These are phyloP conservation scores for Mortierella sp. DNA, from an alignment of 371 early-diverging fungal genomes.

Conservation along the genomic window DNA sequence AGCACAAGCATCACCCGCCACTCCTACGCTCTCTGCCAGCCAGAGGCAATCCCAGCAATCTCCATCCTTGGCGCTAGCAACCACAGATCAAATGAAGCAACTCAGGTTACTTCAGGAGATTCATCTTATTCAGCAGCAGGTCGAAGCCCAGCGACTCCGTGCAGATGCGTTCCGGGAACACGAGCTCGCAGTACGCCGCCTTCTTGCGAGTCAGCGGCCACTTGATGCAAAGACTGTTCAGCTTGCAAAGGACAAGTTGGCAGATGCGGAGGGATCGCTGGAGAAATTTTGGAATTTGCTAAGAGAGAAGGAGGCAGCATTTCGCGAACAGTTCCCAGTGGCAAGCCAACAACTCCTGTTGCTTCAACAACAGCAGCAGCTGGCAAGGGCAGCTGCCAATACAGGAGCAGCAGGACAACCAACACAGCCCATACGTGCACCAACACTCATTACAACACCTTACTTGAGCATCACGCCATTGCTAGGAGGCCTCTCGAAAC, in stretches of 20 bases:
- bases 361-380: constrained; percentile 47
- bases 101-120: constrained; percentile 34
- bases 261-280: constrained; percentile 34
- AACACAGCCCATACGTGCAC: neutral
- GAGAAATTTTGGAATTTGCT: constrained; percentile 27
- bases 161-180: constrained; percentile 40
- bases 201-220: constrained; percentile 25
- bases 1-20: constrained; percentile 26
- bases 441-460: neutral
- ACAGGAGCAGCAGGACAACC: constrained; percentile 27
- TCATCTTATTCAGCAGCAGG: constrained; percentile 33
- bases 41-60: constrained; percentile 1
- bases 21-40: neutral
- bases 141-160: constrained; percentile 32
- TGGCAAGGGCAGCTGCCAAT: constrained; percentile 12
- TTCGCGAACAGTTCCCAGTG: constrained; percentile 34
- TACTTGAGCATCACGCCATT: neutral
- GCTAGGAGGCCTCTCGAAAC: neutral
- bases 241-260: constrained; percentile 21
- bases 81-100: constrained; percentile 43
- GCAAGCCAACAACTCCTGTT: constrained; percentile 48
- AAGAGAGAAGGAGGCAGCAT: constrained; percentile 28
- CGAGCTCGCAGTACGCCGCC: constrained; percentile 24
- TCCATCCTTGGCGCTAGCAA: constrained; percentile 21
- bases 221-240: constrained; percentile 33